Conservation (phyloP, 306 rosid genomes). For the Trifolium pratense region DNA sequence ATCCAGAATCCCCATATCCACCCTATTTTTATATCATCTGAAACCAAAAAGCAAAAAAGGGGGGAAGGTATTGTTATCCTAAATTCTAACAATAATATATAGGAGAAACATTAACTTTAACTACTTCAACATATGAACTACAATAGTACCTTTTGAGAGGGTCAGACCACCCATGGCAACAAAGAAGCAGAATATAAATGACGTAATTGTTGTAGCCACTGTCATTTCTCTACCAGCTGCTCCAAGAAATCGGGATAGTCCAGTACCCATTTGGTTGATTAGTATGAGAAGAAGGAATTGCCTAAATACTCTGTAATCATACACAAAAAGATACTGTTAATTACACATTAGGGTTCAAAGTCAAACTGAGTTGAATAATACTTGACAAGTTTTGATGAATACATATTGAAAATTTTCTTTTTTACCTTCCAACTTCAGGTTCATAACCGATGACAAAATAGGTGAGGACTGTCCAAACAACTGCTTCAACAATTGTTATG, state of each 20-base stretch:
- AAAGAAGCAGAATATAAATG: conserved; percentile 43
- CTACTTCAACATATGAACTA: not conserved
- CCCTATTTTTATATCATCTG: conserved; percentile 48
- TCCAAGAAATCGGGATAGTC: conserved; percentile 50
- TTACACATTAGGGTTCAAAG: not conserved
- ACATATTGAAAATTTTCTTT: not conserved
- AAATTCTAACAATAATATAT: conserved; percentile 13
- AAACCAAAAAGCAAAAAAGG: not conserved
- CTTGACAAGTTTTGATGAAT: not conserved
- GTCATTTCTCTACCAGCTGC: conserved; percentile 58
- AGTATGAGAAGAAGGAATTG: conserved; percentile 53
- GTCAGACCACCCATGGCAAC: conserved; percentile 55
- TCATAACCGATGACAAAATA: conserved; percentile 59
- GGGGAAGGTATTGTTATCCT: not conserved
- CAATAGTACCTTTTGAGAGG: conserved; percentile 61
- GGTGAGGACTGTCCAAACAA: conserved; percentile 54
- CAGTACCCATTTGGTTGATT: conserved; percentile 57
- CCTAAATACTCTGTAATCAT: conserved; percentile 51
- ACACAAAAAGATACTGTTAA: not conserved
- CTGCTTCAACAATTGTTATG: conserved; percentile 45
- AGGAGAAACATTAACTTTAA: not conserved
- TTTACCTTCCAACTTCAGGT: conserved; percentile 52
- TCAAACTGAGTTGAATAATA: not conserved
- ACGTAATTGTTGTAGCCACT: conserved; percentile 47
- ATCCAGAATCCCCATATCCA: conserved; percentile 56